Evolutionary conservation across 768 basidiomycete species (phyloP), one percentile per base, ranked within the genome.

Genomic region (Serendipita sp.): DNA sequence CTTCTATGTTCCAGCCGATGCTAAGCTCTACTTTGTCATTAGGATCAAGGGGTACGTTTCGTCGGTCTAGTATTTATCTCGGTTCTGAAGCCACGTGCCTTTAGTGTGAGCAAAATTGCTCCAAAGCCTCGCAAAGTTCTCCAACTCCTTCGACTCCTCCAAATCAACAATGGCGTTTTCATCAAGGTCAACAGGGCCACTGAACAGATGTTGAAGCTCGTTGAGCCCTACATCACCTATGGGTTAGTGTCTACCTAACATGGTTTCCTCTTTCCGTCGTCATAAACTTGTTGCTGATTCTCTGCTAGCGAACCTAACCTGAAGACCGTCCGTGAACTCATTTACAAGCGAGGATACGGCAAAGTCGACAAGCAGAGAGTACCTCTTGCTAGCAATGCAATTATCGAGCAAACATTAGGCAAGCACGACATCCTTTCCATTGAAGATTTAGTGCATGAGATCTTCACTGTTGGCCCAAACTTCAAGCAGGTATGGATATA

Each of bases 291-390:
- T 32, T 64, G 46, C 41, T 67, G 48, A 64, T 45, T 3, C 30
- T 45, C 64, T 13, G 11, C 3, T 68, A 92, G 92, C 77, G 92
- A 95, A 77, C 89, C 92, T 65, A 97, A 97, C 80, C 80, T 97
- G 71, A 97, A 97, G 76, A 86, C 92, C 46, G 86, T 97, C 74
- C 92, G 95, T 68, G 93, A 96, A 76, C 79, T 99, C 69, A 86
- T 98, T 78, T 98, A 98, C 88, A 99, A 99, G 83, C 92, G 96
- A 68, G 96, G 96, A 65, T 97, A 97, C 74, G 96, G 95, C 75
- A 98, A 98, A 81, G 86, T 98, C 76, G 76, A 92, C 83, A 95
- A 92, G 79, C 94, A 97, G 76, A 89, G 96, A 74, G 89, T 99
- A 72, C 94, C 96, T 68, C 85, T 99, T 68, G 78, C 86, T 71